Evolutionary conservation across 2,329 filamentous ascomycete genomes (phyloP).

Genomic region (Aspergillus unguis): DNA sequence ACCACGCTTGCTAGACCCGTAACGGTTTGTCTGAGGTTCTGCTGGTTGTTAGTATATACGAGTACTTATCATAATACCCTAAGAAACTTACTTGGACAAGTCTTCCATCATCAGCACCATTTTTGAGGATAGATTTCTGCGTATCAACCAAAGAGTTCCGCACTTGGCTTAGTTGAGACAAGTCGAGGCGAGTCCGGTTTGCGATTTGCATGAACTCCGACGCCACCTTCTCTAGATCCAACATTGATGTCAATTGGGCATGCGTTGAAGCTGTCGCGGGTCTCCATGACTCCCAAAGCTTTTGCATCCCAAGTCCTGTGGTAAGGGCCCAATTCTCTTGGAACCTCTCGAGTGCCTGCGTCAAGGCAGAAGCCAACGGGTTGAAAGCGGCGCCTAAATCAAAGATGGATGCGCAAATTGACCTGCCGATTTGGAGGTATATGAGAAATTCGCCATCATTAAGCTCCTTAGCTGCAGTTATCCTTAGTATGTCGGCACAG

Average conservation of each 20-base stretch:
- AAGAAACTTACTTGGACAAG: conserved; percentile 30
- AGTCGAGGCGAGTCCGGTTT: conserved; percentile 34
- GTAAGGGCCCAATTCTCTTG: conserved; percentile 67
- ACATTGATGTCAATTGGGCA: conserved; percentile 31
- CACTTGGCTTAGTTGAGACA: conserved; percentile 36
- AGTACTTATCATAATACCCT: neutral
- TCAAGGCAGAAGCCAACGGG: conserved; percentile 29
- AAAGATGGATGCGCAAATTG: conserved; percentile 33
- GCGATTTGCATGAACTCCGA: conserved; percentile 37
- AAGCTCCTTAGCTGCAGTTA: conserved; percentile 42
- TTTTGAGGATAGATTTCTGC: conserved; percentile 34
- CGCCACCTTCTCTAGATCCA: conserved; percentile 37
- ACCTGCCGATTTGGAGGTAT: conserved; percentile 46
- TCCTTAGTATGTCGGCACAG: conserved; percentile 49
- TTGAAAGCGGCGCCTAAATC: conserved; percentile 24
- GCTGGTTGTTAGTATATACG: conserved; percentile 14
- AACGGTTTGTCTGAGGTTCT: conserved; percentile 39
- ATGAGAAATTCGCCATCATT: conserved; percentile 55
- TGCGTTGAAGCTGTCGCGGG: conserved; percentile 51
- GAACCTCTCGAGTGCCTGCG: conserved; percentile 53
- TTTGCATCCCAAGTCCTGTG: conserved; percentile 76
- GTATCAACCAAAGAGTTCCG: conserved; percentile 39
- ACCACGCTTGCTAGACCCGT: conserved; percentile 32
- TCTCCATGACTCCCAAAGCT: conserved; percentile 69
- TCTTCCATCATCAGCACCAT: conserved; percentile 35